These are phyloP conservation scores for Globisporangium nagaii DNA, from an alignment of 352 stramenopile genomes.

Conservation along the genomic window DNA sequence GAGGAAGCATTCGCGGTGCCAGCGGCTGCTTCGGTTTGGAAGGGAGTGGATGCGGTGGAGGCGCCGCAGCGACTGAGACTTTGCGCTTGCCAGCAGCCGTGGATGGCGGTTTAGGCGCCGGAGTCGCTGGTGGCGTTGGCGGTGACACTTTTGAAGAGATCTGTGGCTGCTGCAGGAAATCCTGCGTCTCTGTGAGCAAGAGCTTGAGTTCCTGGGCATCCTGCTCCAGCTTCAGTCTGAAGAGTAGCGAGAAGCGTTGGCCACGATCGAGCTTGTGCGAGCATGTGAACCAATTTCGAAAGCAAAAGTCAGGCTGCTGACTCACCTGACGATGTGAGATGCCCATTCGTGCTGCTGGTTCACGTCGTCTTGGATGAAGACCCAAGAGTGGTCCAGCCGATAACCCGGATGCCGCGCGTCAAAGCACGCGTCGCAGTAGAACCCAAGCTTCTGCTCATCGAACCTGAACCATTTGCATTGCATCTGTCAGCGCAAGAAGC, in stretches of 20 bases:
- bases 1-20: not conserved
- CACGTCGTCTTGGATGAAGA: slow-evolving; percentile 39
- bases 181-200: slow-evolving; percentile 44
- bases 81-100: too few species aligned
- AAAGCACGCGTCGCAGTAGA: slow-evolving; percentile 74
- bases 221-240: slow-evolving; percentile 61
- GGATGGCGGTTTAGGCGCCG: too few species aligned
- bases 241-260: not conserved
- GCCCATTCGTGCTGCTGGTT: slow-evolving; percentile 64
- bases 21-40: not conserved
- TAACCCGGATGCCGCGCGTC: slow-evolving; percentile 41
- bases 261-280: not conserved
- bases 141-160: not conserved
- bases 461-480: too few species aligned
- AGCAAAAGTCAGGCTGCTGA: too few species aligned
- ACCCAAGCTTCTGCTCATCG: slow-evolving; percentile 37
- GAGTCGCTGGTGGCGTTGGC: not conserved
- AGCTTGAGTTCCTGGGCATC: slow-evolving; percentile 54
- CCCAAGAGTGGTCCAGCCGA: slow-evolving; percentile 50
- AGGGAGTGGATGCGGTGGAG: too few species aligned
- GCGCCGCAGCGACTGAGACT: too few species aligned
- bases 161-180: slow-evolving; percentile 13
- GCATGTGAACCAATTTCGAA: not conserved
- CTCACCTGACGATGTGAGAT: slow-evolving; percentile 43
- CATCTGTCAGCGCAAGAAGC: too few species aligned